Evolutionary conservation across 805 yeast genomes (phyloP).

Genomic region (Debaryomyces tyrocola): DNA sequence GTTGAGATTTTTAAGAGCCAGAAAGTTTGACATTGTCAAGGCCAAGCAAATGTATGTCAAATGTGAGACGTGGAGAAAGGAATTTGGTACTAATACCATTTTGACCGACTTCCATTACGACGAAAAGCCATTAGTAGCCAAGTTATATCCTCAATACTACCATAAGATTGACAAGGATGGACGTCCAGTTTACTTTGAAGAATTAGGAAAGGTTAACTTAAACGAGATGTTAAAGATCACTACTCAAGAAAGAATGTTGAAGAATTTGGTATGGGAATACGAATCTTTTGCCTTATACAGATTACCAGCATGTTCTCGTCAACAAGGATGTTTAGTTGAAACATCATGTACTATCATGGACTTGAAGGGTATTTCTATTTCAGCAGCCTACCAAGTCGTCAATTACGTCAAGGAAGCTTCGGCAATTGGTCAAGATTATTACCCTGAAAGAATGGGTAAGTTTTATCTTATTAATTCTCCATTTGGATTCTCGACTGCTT

Average conservation of each 20-base stretch:
- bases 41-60: constrained; percentile 80
- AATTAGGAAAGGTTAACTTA: constrained; percentile 87
- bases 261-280: constrained; percentile 96
- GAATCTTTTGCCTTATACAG: constrained; percentile 84
- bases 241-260: constrained; percentile 92
- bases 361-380: constrained; percentile 87
- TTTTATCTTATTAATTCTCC: constrained; percentile 96
- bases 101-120: constrained; percentile 84
- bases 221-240: constrained; percentile 91
- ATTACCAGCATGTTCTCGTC: constrained; percentile 92
- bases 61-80: constrained; percentile 91
- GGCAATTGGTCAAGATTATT: constrained; percentile 91
- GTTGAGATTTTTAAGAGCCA: constrained; percentile 86
- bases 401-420: constrained; percentile 92
- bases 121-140: constrained; percentile 90
- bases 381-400: constrained; percentile 81
- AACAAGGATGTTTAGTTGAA: constrained; percentile 75
- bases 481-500: constrained; percentile 94
- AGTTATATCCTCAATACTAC: constrained; percentile 92
- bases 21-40: constrained; percentile 83
- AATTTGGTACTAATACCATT: constrained; percentile 83
- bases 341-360: constrained; percentile 96
- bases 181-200: constrained; percentile 93
- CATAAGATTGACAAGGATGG: constrained; percentile 97
- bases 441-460: constrained; percentile 99